Evolutionary conservation across 495 filamentous ascomycete species (phyloP).

Genomic region (Hypoxylon cercidicola): DNA sequence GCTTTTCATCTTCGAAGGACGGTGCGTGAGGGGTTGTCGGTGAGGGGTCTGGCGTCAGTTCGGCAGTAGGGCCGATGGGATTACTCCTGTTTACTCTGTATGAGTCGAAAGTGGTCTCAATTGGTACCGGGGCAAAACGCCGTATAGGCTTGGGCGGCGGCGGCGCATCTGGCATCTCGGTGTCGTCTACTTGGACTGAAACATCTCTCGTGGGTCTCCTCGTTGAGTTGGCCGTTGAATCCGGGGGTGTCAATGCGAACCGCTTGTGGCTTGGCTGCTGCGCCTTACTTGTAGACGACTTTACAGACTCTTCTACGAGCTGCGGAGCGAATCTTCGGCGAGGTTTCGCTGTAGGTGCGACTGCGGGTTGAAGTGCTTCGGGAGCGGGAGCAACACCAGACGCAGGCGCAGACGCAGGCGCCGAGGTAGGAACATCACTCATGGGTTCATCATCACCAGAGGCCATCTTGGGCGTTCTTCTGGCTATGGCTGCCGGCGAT

Average conservation of each 20-base stretch:
- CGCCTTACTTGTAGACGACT: slow-evolving; percentile 46
- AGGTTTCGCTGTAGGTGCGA: slow-evolving; percentile 46
- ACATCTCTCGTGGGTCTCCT: slow-evolving; percentile 40
- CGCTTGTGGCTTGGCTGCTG: slow-evolving; percentile 7
- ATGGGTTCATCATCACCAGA: slow-evolving; percentile 33
- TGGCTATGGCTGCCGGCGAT: not conserved
- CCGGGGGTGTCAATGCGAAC: slow-evolving; percentile 29
- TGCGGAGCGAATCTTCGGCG: slow-evolving; percentile 62
- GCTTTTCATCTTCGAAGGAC: slow-evolving; percentile 24
- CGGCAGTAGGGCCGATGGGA: slow-evolving; percentile 49
- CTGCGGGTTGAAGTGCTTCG: slow-evolving; percentile 24
- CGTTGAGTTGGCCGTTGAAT: slow-evolving; percentile 36
- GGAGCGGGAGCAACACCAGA: slow-evolving; percentile 32
- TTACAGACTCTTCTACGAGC: slow-evolving; percentile 65
- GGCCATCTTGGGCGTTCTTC: slow-evolving; percentile 25
- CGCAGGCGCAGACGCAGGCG: slow-evolving; percentile 17
- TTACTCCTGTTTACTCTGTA: slow-evolving; percentile 51
- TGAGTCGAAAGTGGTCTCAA: slow-evolving; percentile 68
- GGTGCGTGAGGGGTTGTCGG: slow-evolving; percentile 51
- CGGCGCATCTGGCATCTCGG: slow-evolving; percentile 36
- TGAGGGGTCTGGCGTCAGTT: slow-evolving; percentile 63
- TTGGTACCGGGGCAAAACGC: slow-evolving; percentile 67
- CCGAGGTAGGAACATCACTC: slow-evolving; percentile 37
- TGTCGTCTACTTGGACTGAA: slow-evolving; percentile 40
- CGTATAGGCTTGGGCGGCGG: slow-evolving; percentile 38